Percentiles rank a stretch among this genome's conserved stretches.
phyloP scores from a whole-genome alignment of 768 basidiomycete genomes.

The Boletus reticulatus region DNA sequence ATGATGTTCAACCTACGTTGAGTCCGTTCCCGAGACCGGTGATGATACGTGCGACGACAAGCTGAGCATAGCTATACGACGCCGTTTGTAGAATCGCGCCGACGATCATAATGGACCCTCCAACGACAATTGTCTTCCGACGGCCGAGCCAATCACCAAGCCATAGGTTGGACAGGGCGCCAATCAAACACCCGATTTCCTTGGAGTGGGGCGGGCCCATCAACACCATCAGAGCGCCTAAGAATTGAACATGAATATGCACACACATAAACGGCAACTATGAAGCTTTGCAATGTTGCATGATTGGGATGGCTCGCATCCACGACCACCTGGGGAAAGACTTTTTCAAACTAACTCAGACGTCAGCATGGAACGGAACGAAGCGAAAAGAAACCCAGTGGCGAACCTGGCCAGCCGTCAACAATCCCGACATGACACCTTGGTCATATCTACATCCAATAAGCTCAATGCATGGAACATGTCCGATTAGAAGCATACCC shows the following conservation, averaged over 20 bases:
- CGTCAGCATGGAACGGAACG: constrained; percentile 1
- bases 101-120: constrained; percentile 58
- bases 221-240: neutral
- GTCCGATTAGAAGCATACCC: constrained; percentile 38
- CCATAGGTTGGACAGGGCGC: constrained; percentile 62
- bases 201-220: constrained; percentile 28
- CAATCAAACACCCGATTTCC: constrained; percentile 65
- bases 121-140: constrained; percentile 54
- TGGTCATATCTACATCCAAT: constrained; percentile 53
- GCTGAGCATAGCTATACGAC: constrained; percentile 56
- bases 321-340: constrained; percentile 54
- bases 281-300: constrained; percentile 56
- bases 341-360: constrained; percentile 47
- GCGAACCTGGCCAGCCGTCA: constrained; percentile 51
- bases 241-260: neutral
- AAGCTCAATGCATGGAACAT: neutral
- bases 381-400: neutral
- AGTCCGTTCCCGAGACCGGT: constrained; percentile 66
- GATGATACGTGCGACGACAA: constrained; percentile 58
- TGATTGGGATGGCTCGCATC: constrained; percentile 37
- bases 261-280: constrained; percentile 57
- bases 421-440: constrained; percentile 66
- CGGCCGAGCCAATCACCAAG: constrained; percentile 60
- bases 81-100: constrained; percentile 61
- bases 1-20: constrained; percentile 37